phyloP scores from a whole-genome alignment of 768 basidiomycete genomes.

The Tulasnella sp. region DNA sequence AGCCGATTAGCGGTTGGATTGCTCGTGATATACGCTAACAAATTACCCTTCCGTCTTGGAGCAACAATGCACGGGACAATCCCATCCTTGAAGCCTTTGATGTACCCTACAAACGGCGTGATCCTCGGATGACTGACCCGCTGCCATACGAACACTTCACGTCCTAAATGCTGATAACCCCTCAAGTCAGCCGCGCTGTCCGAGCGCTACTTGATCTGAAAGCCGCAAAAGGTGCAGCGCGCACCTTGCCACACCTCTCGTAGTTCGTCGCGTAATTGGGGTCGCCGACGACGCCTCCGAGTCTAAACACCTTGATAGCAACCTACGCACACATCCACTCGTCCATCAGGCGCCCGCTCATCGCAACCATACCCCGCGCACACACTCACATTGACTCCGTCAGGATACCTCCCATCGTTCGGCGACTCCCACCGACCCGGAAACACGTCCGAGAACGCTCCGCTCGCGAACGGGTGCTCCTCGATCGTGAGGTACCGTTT shows the following conservation, averaged over 20 bases:
- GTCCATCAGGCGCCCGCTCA: not conserved
- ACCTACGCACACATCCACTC: not conserved
- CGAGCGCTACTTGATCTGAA: too few relatives aligned
- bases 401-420: too few relatives aligned
- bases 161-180: not conserved
- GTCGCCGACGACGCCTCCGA: not conserved
- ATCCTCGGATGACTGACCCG: not conserved
- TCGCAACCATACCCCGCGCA: too few relatives aligned
- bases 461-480: not conserved
- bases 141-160: not conserved
- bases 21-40: not conserved
- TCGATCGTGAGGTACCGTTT: not conserved
- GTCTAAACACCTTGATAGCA: not conserved
- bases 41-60: not conserved
- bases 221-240: too few relatives aligned
- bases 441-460: not conserved
- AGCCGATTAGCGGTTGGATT: not conserved
- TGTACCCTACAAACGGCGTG: not conserved
- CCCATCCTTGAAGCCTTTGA: not conserved
- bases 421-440: not conserved
- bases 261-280: not conserved
- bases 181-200: too few relatives aligned
- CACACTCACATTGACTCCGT: not conserved
- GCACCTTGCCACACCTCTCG: not conserved
- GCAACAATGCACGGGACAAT: not conserved